phyloP scores from a whole-genome alignment of 2,329 filamentous ascomycete species.

The Tolypocladium sp. region DNA sequence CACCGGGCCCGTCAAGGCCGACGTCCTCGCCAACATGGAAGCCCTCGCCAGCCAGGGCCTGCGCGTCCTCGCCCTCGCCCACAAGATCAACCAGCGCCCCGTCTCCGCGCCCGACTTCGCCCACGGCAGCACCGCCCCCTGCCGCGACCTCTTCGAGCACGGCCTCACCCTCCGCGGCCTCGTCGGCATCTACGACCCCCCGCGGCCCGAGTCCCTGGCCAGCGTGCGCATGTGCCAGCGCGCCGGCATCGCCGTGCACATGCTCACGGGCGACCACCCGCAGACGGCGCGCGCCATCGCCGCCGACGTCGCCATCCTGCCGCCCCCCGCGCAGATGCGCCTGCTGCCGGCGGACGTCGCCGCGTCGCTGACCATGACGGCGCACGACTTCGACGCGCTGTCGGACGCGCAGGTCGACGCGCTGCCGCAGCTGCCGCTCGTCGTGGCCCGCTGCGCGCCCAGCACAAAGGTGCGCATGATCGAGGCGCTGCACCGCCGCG shows the following conservation, averaged over 20 bases:
- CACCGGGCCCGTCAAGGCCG: constrained; percentile 40
- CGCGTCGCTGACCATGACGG: constrained; percentile 56
- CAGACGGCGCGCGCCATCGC: constrained; percentile 58
- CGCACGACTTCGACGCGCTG: constrained; percentile 56
- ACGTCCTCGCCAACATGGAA: constrained; percentile 61
- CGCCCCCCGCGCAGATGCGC: constrained; percentile 30
- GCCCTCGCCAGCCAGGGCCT: constrained; percentile 55
- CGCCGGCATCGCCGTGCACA: constrained; percentile 56
- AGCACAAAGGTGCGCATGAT: constrained; percentile 70
- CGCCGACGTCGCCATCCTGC: constrained; percentile 53
- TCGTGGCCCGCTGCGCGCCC: constrained; percentile 61
- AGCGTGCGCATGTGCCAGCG: constrained; percentile 49
- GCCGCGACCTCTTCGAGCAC: constrained; percentile 50
- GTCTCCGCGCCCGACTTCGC: constrained; percentile 23
- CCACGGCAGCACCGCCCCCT: constrained; percentile 25
- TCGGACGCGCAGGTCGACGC: constrained; percentile 54
- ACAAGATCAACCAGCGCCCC: constrained; percentile 28
- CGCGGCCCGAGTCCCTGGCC: constrained; percentile 54
- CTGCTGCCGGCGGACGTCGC: constrained; percentile 44
- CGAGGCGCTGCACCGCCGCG: constrained; percentile 58
- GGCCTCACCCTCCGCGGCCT: constrained; percentile 58
- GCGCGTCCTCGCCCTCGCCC: constrained; percentile 59
- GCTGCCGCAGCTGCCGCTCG: constrained; percentile 54
- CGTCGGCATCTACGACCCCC: constrained; percentile 65
- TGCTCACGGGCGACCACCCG: constrained; percentile 65